Evolutionary conservation across 305 asterid species (phyloP).

Genomic region (Fraxinus platypoda): DNA sequence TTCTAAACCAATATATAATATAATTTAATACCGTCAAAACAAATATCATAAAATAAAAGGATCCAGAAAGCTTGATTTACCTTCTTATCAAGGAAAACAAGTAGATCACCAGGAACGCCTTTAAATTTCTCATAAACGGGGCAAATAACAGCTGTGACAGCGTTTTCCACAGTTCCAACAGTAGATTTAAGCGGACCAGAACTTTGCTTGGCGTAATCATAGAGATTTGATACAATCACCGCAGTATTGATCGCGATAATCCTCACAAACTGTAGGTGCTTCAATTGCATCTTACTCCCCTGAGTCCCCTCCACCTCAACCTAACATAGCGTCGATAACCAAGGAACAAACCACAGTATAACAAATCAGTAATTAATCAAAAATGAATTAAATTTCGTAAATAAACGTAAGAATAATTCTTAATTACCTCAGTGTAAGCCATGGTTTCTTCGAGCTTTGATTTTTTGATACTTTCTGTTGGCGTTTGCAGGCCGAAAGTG

Average conservation of each 20-base stretch:
- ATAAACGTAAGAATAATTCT: background rate
- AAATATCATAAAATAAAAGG: background rate
- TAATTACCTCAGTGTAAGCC: constrained; percentile 40
- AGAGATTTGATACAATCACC: constrained; percentile 37
- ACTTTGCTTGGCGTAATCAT: constrained; percentile 36
- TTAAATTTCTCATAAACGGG: constrained; percentile 36
- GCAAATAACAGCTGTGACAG: constrained; percentile 33
- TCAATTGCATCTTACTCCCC: constrained; percentile 37
- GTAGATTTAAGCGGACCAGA: constrained; percentile 46
- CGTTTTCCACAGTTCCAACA: constrained; percentile 38
- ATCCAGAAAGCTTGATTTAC: constrained; percentile 22
- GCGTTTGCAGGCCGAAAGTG: constrained; percentile 7
- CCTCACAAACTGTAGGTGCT: constrained; percentile 57
- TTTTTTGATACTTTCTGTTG: background rate
- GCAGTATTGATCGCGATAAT: constrained; percentile 42
- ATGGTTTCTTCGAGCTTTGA: constrained; percentile 7
- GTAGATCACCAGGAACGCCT: constrained; percentile 37
- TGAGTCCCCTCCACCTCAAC: constrained; percentile 43
- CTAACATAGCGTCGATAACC: constrained; percentile 11
- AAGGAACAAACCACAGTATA: background rate
- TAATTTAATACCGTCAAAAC: background rate
- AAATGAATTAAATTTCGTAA: background rate
- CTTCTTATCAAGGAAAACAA: constrained; percentile 61
- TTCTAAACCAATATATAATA: background rate
- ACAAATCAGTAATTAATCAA: background rate